These are phyloP conservation scores for Endotrypanum monterogeii DNA, from an alignment of 208 protist species.

Conservation along the genomic window DNA sequence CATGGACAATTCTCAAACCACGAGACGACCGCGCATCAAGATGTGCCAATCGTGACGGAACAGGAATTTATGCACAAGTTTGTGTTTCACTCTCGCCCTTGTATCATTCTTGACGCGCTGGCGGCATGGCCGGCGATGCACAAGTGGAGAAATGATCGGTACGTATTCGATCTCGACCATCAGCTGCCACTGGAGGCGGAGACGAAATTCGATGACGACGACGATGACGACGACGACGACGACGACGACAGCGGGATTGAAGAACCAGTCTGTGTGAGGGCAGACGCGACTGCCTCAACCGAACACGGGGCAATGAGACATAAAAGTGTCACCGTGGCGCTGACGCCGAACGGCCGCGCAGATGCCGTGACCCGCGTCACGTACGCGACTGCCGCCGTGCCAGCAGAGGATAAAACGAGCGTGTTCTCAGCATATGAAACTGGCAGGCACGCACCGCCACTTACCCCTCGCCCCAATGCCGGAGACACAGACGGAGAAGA, in stretches of 20 bases:
- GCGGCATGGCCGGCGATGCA: slow-evolving; percentile 75
- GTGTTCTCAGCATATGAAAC: slow-evolving; percentile 28
- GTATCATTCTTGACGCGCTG: slow-evolving; percentile 74
- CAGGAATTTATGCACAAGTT: slow-evolving; percentile 86
- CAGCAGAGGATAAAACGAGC: slow-evolving; percentile 15
- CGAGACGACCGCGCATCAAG: slow-evolving; percentile 8
- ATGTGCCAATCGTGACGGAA: slow-evolving; percentile 54
- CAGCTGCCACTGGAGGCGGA: slow-evolving; percentile 40
- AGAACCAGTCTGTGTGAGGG: not conserved
- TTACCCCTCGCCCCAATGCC: slow-evolving; percentile 3
- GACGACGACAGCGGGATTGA: slow-evolving; percentile 11
- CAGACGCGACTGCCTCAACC: not conserved
- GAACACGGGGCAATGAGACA: not conserved
- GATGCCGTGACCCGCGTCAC: slow-evolving; percentile 87
- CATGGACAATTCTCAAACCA: slow-evolving; percentile 6
- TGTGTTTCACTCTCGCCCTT: slow-evolving; percentile 82
- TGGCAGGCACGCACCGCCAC: slow-evolving; percentile 24
- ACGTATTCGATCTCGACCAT: slow-evolving; percentile 79
- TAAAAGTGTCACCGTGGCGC: slow-evolving; percentile 77
- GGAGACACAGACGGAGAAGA: not conserved
- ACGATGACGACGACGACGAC: slow-evolving; percentile 25
- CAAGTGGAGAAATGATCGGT: slow-evolving; percentile 72
- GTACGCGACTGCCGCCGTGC: slow-evolving; percentile 46
- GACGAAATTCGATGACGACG: slow-evolving; percentile 15
- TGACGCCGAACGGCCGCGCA: slow-evolving; percentile 92